A percentile compares a stretch with the other conserved stretches of the same genome.
phyloP scores from a whole-genome alignment of 495 filamentous ascomycete genomes.

The Penicillium manginii region DNA sequence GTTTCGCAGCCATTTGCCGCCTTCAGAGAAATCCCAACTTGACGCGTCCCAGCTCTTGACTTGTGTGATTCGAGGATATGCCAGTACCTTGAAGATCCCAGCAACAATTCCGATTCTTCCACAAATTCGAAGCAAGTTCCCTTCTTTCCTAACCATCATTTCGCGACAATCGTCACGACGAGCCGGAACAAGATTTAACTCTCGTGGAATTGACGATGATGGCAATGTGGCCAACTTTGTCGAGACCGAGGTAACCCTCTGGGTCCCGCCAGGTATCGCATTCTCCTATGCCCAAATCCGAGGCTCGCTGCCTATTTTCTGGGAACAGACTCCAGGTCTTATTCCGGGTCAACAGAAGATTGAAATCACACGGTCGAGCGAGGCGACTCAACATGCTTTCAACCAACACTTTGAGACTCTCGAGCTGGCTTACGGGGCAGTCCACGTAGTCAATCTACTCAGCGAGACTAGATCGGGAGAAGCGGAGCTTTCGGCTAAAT shows the following conservation, averaged over 20 bases:
- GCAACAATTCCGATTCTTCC: conserved; percentile 57
- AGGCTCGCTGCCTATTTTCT: conserved; percentile 93
- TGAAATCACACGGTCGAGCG: conserved; percentile 80
- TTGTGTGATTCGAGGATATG: conserved; percentile 92
- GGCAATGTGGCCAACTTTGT: conserved; percentile 94
- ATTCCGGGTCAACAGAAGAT: conserved; percentile 96
- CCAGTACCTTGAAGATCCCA: conserved; percentile 81
- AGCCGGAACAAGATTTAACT: conserved; percentile 95
- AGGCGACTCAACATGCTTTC: conserved; percentile 94
- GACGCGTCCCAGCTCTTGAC: conserved; percentile 88
- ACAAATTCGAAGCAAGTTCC: conserved; percentile 62
- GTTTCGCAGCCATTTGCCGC: conserved; percentile 79
- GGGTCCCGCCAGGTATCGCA: conserved; percentile 71
- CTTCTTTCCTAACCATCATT: conserved; percentile 82
- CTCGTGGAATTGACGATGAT: conserved; percentile 94
- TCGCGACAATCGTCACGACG: conserved; percentile 89
- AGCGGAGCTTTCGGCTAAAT: conserved; percentile 75
- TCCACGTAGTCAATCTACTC: conserved; percentile 90
- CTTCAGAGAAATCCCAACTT: conserved; percentile 70
- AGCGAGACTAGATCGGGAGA: conserved; percentile 86
- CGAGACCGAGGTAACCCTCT: conserved; percentile 69
- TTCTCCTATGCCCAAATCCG: conserved; percentile 95
- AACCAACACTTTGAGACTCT: conserved; percentile 89
- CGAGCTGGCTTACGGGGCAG: conserved; percentile 81
- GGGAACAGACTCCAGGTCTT: conserved; percentile 89